phyloP scores from a whole-genome alignment of 257 asterid species.

The Solanum ahanhuiri region DNA sequence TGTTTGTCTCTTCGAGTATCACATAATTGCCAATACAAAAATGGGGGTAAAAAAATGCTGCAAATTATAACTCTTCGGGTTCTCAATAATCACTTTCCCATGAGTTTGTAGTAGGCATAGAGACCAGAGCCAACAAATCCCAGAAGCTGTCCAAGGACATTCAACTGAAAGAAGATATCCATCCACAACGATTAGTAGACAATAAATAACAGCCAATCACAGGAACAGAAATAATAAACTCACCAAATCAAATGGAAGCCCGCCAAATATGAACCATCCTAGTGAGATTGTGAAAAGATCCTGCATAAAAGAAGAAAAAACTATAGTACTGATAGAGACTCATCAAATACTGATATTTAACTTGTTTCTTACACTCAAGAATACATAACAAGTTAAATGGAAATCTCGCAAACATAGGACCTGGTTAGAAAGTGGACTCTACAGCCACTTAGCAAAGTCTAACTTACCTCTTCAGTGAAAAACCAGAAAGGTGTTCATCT shows the following conservation, averaged over 20 bases:
- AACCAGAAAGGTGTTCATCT: background rate
- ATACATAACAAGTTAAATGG: background rate
- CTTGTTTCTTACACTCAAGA: background rate
- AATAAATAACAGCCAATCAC: background rate
- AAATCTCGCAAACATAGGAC: background rate
- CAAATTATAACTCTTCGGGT: background rate
- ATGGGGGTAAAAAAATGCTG: background rate
- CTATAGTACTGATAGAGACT: background rate
- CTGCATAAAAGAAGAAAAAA: constrained; percentile 19
- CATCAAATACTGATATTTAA: background rate
- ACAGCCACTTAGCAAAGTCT: background rate
- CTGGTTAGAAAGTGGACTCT: background rate
- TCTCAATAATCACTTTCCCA: constrained; percentile 36
- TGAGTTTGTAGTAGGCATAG: constrained; percentile 66
- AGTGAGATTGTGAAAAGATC: constrained; percentile 76
- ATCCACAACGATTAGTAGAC: background rate
- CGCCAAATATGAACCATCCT: constrained; percentile 87
- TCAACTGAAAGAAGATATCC: constrained; percentile 42
- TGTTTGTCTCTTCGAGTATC: background rate
- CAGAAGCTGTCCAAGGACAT: constrained; percentile 63
- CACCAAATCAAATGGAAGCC: constrained; percentile 84
- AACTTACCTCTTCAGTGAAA: background rate
- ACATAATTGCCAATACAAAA: background rate
- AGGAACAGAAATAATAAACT: constrained; percentile 13
- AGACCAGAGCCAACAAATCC: constrained; percentile 75